Evolutionary conservation across 495 filamentous ascomycete species (phyloP).

Genomic region (Platismatia glauca): DNA sequence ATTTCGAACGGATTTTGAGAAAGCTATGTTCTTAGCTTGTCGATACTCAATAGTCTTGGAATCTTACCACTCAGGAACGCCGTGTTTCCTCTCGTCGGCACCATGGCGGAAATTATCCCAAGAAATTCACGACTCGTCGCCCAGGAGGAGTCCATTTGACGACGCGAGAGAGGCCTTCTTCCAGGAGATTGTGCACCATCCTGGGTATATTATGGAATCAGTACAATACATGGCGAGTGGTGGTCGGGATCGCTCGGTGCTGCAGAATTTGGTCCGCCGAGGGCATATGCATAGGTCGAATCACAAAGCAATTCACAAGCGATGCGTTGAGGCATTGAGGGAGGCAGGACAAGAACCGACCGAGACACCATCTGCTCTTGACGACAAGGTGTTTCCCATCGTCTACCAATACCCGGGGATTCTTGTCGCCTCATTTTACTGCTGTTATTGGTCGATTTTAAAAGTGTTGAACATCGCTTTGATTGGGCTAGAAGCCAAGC

Average conservation of each 20-base stretch:
- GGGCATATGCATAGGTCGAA: slow-evolving; percentile 8
- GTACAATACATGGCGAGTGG: slow-evolving; percentile 1
- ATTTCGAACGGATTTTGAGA: slow-evolving; percentile 30
- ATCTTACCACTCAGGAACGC: slow-evolving; percentile 24
- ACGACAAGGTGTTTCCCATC: slow-evolving; percentile 8
- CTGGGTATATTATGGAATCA: not conserved
- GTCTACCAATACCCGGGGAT: slow-evolving; percentile 9
- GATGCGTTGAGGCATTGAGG: not conserved
- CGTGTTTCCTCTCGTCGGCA: slow-evolving; percentile 31
- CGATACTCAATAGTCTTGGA: slow-evolving; percentile 30
- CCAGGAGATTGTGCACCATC: slow-evolving; percentile 9
- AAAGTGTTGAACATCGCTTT: slow-evolving; percentile 11
- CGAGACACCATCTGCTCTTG: not conserved
- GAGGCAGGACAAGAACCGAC: not conserved
- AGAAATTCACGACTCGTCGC: slow-evolving; percentile 21
- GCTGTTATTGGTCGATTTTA: slow-evolving; percentile 8
- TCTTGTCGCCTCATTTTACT: slow-evolving; percentile 2
- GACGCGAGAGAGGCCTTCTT: slow-evolving; percentile 13
- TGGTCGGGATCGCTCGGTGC: not conserved
- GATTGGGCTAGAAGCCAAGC: slow-evolving; percentile 16
- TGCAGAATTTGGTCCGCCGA: slow-evolving; percentile 2
- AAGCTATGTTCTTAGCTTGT: slow-evolving; percentile 30
- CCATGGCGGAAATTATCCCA: slow-evolving; percentile 32
- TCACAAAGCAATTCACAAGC: slow-evolving; percentile 2
- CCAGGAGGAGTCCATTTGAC: not conserved